Percentiles rank a stretch among this genome's conserved stretches.
Conservation (phyloP, 169 alveolate species). For the Plasmodium inui region DNA sequence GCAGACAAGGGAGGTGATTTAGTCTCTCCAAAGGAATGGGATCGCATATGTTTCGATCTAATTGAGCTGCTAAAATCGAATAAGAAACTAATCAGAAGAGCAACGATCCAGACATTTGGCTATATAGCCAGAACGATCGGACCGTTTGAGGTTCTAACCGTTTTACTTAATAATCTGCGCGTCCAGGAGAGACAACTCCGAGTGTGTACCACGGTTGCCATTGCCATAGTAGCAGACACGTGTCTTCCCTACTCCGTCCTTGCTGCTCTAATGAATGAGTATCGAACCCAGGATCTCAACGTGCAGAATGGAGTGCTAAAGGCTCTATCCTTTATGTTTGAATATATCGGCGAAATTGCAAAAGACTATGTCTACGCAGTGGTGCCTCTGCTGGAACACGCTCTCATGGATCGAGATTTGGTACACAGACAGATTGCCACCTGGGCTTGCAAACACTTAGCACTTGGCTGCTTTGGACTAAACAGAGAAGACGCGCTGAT, state of each 20-base stretch:
- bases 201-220: slow-evolving; percentile 97
- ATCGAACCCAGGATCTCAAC: slow-evolving; percentile 98
- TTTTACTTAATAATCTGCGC: slow-evolving; percentile 94
- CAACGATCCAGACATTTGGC: slow-evolving; percentile 99
- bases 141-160: slow-evolving; percentile 98
- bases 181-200: slow-evolving; percentile 99
- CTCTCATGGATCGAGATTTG: slow-evolving; percentile 98
- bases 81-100: slow-evolving; percentile 96
- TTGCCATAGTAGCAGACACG: slow-evolving; percentile 99
- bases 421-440: slow-evolving; percentile 99
- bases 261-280: slow-evolving; percentile 99
- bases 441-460: slow-evolving; percentile 98
- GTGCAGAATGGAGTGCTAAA: slow-evolving; percentile 99
- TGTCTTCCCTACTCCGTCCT: slow-evolving; percentile 99
- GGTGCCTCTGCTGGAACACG: slow-evolving; percentile 98
- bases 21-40: slow-evolving; percentile 99
- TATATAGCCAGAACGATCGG: slow-evolving; percentile 99
- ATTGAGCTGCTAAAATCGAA: slow-evolving; percentile 96
- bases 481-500: slow-evolving; percentile 97
- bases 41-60: slow-evolving; percentile 99
- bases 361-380: slow-evolving; percentile 98
- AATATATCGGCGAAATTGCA: slow-evolving; percentile 95
- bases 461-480: slow-evolving; percentile 95
- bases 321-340: slow-evolving; percentile 99
- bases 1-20: slow-evolving; percentile 99